Evolutionary conservation across 2,329 filamentous ascomycete genomes (phyloP).

Genomic region (Alternaria metachromatica): DNA sequence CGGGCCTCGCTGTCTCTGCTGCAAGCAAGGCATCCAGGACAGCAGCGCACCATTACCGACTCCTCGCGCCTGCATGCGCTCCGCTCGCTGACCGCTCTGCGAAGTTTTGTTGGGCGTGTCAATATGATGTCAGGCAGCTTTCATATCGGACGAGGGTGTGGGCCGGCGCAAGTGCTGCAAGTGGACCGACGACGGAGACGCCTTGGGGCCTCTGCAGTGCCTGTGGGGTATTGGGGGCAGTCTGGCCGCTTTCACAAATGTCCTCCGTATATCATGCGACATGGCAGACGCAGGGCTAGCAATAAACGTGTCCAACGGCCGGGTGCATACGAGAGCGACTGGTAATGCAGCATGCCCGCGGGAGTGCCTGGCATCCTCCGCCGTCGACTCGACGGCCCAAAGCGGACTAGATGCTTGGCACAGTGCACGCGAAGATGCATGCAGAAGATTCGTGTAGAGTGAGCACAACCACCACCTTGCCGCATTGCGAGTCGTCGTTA

Average conservation of each 20-base stretch:
- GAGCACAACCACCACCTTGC: not conserved
- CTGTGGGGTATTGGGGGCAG: constrained; percentile 2
- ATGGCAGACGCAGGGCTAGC: constrained; percentile 4
- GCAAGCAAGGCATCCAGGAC: constrained; percentile 4
- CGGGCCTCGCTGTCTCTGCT: constrained; percentile 7
- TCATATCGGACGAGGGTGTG: constrained; percentile 12
- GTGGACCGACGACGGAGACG: constrained; percentile 5
- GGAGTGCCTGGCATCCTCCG: constrained; percentile 18
- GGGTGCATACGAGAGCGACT: constrained; percentile 5
- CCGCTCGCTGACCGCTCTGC: constrained; percentile 8
- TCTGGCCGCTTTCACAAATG: not conserved
- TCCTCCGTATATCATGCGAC: not conserved
- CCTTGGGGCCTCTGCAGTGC: not conserved
- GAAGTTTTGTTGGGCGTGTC: constrained; percentile 14
- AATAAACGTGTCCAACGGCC: not conserved
- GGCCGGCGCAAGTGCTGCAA: constrained; percentile 10
- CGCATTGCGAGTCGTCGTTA: constrained; percentile 6
- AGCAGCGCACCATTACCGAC: constrained; percentile 20
- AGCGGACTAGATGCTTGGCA: constrained; percentile 28
- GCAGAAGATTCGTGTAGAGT: constrained; percentile 3
- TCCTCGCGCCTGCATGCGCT: constrained; percentile 25
- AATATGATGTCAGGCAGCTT: constrained; percentile 29
- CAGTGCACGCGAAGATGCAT: not conserved
- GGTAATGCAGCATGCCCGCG: constrained; percentile 18
- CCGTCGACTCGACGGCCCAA: constrained; percentile 9